Base-by-base conservation (phyloP, 805 yeast species). In the Pichia pseudocactophila region DNA sequence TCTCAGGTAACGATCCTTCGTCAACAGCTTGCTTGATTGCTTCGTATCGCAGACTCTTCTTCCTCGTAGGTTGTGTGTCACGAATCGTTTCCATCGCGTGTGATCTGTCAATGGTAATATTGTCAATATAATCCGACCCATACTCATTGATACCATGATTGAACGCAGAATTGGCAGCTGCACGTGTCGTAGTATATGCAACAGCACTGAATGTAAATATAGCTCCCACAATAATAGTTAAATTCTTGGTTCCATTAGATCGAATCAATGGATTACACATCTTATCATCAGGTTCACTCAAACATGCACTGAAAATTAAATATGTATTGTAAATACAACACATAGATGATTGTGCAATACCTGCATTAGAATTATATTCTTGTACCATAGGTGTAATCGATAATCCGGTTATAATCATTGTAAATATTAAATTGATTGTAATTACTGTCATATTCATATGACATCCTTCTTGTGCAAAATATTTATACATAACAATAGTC, bases 141-240 rank as follows among this genome's bases (percentile, higher is more conserved):
- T 46, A 48, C 0, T 44, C 40, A 3, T 43, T 19, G n/a, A n/a
- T n/a, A 18, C 45, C 44, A 43, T 74, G 72, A 61, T 73, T 63
- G 68, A 78, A 74, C 1, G 81, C 78, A 12, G 84, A 76, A 45
- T 79, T 80, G 2, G 90, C 88, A 5, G 97, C 98, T 1, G 97
- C 98, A 50, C 97, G 75, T 1, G 96, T 88, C 0, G 98, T 92
- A 2, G 98, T 92, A 59, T 92, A 94, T 0, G 97, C 97, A 49
- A 92, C 84, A 0, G 99, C 97, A 40, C 86, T 70, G 56, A 92
- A 87, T 0, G 99, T 92, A 67, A 94, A 88, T 15, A 88, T 64
- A 0, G 97, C 96, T 15, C 97, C 97, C 41, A 92, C 57, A 1
- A 92, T 75, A 42, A 89, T 80, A 46, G 95, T 82, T 17, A 87